Evolutionary conservation across 345 rosid genomes (phyloP), one percentile per base, ranked within the genome.

Genomic region (Populus euphratica): DNA sequence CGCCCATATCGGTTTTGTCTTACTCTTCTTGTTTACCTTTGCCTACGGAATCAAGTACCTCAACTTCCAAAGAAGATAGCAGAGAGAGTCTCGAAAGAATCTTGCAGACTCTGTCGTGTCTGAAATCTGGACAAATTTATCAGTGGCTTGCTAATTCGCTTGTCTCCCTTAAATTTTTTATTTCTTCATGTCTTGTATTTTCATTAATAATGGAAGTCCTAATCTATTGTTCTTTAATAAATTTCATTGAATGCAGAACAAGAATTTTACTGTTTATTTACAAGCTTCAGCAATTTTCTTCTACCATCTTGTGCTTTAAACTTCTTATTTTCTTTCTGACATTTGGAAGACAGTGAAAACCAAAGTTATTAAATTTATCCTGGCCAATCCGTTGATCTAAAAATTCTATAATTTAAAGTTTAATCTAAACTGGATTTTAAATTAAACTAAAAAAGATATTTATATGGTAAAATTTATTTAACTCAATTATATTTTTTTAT

Each of bases 51-150:
- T 86, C 78, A 86, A 79, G 80, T 86, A 76, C 83, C 39, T 84
- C 38, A 86, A 86, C 76, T 84, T 82, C 81, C 89, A 84, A 29
- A 84, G 81, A 49, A 82, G 89, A 80, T 82, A 77, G 50, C 5
- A 33, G 25, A 17, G 16, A 4, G 61, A 20, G 23, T 20, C 23
- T 52, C 21, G 61, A 20, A 4, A 52, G 61, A 52, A 52, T 52
- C n/a, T 20, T 52, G 4, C 11, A 2, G 61, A 7, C 25, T 16
- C 6, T 52, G 61, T 52, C 23, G 7, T 52, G 23, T 52, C 23
- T 52, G 61, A 52, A 52, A 52, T 20, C 61, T 52, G 10, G 61
- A 52, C 25, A 52, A 52, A 52, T 52, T 20, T 52, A 52, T 21
- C 61, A 0, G 61, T 2, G 9, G 11, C n/a, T 52, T 52, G 8